Percentiles rank a stretch among this genome's conserved stretches.
These are phyloP conservation scores for Penicillium flavigenum DNA, from an alignment of 495 filamentous ascomycete species.

Conservation along the genomic window DNA sequence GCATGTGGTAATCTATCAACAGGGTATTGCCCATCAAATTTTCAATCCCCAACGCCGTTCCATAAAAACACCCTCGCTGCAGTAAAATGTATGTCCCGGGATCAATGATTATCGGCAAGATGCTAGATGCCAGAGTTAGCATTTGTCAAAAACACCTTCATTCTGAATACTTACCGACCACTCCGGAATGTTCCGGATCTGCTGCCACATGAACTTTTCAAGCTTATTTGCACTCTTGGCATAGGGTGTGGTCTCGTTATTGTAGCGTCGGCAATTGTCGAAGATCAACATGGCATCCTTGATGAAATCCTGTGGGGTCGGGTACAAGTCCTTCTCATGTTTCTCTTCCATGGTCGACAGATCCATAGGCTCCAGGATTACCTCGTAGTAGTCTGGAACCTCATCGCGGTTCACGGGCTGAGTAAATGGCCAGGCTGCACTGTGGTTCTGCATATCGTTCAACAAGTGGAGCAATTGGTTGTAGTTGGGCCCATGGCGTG, in stretches of 20 bases:
- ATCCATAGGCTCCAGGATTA: conserved; percentile 98
- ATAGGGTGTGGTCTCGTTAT: conserved; percentile 92
- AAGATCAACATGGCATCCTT: conserved; percentile 89
- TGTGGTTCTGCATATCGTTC: conserved; percentile 93
- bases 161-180: conserved; percentile 68
- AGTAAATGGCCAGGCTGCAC: conserved; percentile 89
- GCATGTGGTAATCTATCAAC: conserved; percentile 20
- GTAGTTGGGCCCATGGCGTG: conserved; percentile 96
- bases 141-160: background rate
- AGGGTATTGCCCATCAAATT: conserved; percentile 28
- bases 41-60: conserved; percentile 24
- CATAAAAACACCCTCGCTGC: conserved; percentile 22
- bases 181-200: conserved; percentile 91
- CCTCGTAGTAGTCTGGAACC: conserved; percentile 95
- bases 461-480: conserved; percentile 89
- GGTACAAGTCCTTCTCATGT: conserved; percentile 90
- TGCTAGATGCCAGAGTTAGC: conserved; percentile 35
- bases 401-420: conserved; percentile 93
- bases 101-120: conserved; percentile 48
- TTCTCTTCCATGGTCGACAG: conserved; percentile 93
- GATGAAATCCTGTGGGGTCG: conserved; percentile 89
- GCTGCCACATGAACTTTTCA: conserved; percentile 95
- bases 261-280: conserved; percentile 92
- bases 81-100: background rate
- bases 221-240: conserved; percentile 93